Conservation (phyloP, 2,329 filamentous ascomycete species). For the Hirsutella rhossiliensis region DNA sequence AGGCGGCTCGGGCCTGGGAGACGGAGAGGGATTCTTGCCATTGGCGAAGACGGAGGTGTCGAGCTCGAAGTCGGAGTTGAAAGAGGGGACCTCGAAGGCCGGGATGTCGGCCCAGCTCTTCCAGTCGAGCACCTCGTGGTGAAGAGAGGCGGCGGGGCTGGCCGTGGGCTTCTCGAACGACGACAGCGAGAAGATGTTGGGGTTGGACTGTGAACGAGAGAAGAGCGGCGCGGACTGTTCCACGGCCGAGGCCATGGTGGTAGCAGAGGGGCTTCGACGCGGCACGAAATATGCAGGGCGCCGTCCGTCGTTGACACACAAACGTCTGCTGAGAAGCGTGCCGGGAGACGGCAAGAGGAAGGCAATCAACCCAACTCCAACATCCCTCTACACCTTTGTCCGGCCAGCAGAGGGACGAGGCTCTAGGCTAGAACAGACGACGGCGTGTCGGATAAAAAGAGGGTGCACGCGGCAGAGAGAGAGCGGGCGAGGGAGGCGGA, state of each 20-base stretch:
- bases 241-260: slow-evolving; percentile 27
- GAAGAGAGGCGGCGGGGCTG: not conserved
- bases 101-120: slow-evolving; percentile 15
- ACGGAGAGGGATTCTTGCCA: not conserved
- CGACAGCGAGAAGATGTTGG: slow-evolving; percentile 15
- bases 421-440: not conserved
- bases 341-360: slow-evolving; percentile 8
- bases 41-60: slow-evolving; percentile 31
- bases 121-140: not conserved
- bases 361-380: slow-evolving; percentile 12
- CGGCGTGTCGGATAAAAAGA: not conserved
- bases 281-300: slow-evolving; percentile 1
- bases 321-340: slow-evolving; percentile 4
- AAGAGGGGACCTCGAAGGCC: slow-evolving; percentile 38
- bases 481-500: not conserved
- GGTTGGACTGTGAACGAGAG: slow-evolving; percentile 22
- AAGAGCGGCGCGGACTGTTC: slow-evolving; percentile 16
- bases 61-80: slow-evolving; percentile 37
- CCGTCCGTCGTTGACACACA: slow-evolving; percentile 1
- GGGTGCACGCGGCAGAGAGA: not conserved
- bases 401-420: slow-evolving; percentile 13
- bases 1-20: slow-evolving; percentile 4
- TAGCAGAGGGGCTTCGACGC: slow-evolving; percentile 18
- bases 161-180: not conserved
- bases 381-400: slow-evolving; percentile 15